Conservation (phyloP, 1,284 basidiomycete species). For the Apiotrichum gracile region DNA sequence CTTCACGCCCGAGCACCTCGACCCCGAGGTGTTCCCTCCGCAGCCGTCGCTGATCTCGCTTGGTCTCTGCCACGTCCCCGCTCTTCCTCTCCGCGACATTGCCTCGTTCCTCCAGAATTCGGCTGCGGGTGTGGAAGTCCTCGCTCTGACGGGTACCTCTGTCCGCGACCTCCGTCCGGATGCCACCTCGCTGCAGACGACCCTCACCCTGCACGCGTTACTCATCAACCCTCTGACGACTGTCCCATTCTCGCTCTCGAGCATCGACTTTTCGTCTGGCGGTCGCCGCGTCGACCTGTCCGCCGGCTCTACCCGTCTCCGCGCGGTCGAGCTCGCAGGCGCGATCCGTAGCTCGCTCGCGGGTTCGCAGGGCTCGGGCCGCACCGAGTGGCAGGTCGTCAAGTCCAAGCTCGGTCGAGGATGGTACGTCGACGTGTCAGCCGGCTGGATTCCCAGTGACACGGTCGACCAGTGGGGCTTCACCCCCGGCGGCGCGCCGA, state of each 20-base stretch:
- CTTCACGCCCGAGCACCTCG: slow-evolving; percentile 58
- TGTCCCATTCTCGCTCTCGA: slow-evolving; percentile 61
- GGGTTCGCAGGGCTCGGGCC: slow-evolving; percentile 50
- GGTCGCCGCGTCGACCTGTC: slow-evolving; percentile 38
- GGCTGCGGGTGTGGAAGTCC: slow-evolving; percentile 73
- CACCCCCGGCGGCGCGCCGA: neutral
- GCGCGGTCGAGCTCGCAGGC: slow-evolving; percentile 82
- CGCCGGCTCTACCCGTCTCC: slow-evolving; percentile 64
- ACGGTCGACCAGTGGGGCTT: slow-evolving; percentile 13
- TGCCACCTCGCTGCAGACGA: slow-evolving; percentile 48
- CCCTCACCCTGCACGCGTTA: slow-evolving; percentile 50
- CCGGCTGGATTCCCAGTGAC: slow-evolving; percentile 59
- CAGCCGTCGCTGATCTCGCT: slow-evolving; percentile 77
- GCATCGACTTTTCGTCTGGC: slow-evolving; percentile 21
- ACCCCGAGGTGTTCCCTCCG: slow-evolving; percentile 51
- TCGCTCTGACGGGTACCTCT: slow-evolving; percentile 73
- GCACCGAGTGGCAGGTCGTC: slow-evolving; percentile 72
- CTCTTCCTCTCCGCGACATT: slow-evolving; percentile 62
- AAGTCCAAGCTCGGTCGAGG: slow-evolving; percentile 86
- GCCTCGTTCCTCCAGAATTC: slow-evolving; percentile 64
- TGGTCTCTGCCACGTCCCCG: slow-evolving; percentile 77
- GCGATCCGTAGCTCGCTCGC: slow-evolving; percentile 57
- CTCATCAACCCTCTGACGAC: slow-evolving; percentile 72
- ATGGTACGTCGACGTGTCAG: slow-evolving; percentile 88
- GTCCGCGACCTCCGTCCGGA: slow-evolving; percentile 55